These are phyloP conservation scores for Pezizomycotina sp. DNA, from an alignment of 2,329 filamentous ascomycete species.

Conservation along the genomic window DNA sequence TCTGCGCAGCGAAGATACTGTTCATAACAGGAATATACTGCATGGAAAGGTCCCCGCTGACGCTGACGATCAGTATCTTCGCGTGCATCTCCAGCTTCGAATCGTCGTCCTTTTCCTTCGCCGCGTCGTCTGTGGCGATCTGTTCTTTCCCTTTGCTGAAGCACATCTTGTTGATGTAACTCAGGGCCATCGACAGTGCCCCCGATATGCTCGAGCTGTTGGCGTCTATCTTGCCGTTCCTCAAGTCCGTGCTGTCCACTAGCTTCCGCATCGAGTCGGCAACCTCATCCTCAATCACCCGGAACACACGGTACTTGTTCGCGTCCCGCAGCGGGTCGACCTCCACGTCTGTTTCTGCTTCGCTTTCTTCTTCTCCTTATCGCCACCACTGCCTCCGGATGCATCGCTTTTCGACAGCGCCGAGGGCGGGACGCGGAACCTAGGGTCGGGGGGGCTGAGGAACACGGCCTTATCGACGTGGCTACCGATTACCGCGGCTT, in stretches of 20 bases:
- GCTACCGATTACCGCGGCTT: constrained; percentile 78
- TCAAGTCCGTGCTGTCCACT: too few species aligned
- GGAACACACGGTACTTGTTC: constrained; percentile 90
- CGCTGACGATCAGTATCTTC: constrained; percentile 76
- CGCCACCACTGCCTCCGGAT: constrained; percentile 22
- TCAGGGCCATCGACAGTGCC: constrained; percentile 72
- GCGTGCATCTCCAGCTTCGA: constrained; percentile 40
- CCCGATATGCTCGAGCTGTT: constrained; percentile 77
- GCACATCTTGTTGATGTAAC: constrained; percentile 73
- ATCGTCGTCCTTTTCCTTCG: constrained; percentile 19
- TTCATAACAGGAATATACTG: constrained; percentile 99
- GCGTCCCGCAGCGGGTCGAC: constrained; percentile 21
- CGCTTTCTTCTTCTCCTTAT: constrained; percentile 37
- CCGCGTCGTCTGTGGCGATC: constrained; percentile 27
- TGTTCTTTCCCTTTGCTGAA: constrained; percentile 34
- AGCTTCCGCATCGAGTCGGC: constrained; percentile 57
- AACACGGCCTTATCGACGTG: constrained; percentile 75
- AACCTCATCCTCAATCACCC: constrained; percentile 67
- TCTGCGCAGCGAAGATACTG: constrained; percentile 84
- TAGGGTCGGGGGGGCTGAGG: constrained; percentile 58
- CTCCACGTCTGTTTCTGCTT: constrained; percentile 30
- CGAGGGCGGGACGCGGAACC: too few species aligned
- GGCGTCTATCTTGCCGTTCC: constrained; percentile 46
- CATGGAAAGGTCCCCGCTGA: constrained; percentile 69
- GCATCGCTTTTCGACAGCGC: not conserved